Evolutionary conservation across 2,329 filamentous ascomycete genomes (phyloP), one percentile per base, ranked within the genome.

Genomic region (Uncinocarpus reesii): DNA sequence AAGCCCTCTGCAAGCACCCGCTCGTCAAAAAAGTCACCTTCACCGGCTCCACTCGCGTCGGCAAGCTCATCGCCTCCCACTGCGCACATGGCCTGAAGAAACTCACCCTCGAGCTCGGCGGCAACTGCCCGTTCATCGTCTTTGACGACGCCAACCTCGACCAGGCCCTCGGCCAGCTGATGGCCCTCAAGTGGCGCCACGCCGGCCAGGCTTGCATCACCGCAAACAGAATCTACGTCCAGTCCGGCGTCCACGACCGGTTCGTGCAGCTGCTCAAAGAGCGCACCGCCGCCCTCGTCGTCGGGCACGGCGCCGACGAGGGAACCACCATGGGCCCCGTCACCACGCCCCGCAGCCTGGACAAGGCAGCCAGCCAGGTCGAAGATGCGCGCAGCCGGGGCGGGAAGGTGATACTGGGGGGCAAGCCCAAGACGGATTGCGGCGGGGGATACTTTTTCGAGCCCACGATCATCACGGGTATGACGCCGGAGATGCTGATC

Each of bases 371-470:
- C 28, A 58, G 54, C n/a, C 79, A 85, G 53, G 77, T 85, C 26
- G 71, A 76, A 38, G 80, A 86, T 60, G 83, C 83, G 2, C 71
- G 73, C 47, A 72, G 72, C 47, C 72, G 76, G 32, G 83, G 83
- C 2, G 84, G 77, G 1, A 75, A 74, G 37, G 63, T 84, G n/a
- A 65, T 84, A 1, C 66, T 80, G 16, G 83, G 83, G 10, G 80
- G 78, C 1, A 60, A 60, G 5, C 60, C 65, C 0, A 62, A 67
- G 8, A 60, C 68, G 8, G 71, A 69, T 1, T 73, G 73, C n/a
- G 73, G 74, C 49, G 77, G 77, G 51, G 75, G 75, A 54, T 85
- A 81, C 64, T 86, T 84, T 69, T 83, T 84, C 63, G 74, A 82
- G 59, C 81, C 79, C 1, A 84, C 81, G 0, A 75, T 84, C 48